Evolutionary conservation across 2,329 filamentous ascomycete species (phyloP).

Genomic region (Fusarium tuaranense): DNA sequence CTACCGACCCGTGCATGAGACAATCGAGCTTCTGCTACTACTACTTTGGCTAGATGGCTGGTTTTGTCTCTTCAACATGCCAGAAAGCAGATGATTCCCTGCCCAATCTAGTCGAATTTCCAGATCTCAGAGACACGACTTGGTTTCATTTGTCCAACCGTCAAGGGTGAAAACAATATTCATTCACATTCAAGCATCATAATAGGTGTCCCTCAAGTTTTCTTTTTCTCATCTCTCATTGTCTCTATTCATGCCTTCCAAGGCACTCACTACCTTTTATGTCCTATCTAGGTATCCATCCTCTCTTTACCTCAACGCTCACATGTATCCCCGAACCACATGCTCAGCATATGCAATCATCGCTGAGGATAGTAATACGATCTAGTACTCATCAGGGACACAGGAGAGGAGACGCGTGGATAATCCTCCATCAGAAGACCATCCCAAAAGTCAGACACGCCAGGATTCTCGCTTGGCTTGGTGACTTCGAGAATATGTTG

Average conservation of each 20-base stretch:
- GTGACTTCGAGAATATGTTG: background rate
- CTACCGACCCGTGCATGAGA: background rate
- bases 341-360: background rate
- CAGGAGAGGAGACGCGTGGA: no score
- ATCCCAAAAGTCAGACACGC: background rate
- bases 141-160: background rate
- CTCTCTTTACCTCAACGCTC: background rate
- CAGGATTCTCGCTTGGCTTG: background rate
- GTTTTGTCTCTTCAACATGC: background rate
- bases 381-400: background rate
- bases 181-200: background rate
- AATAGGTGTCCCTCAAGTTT: background rate
- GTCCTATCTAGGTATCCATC: background rate
- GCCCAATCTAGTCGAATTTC: background rate
- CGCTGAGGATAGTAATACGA: background rate
- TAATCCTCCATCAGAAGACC: background rate
- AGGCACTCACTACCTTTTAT: background rate
- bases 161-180: background rate
- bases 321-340: background rate
- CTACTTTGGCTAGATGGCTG: background rate
- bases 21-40: background rate
- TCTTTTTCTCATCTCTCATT: background rate
- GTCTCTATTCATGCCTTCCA: background rate
- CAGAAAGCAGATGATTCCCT: background rate
- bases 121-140: background rate